These are phyloP conservation scores for Mycena maculata DNA, from an alignment of 768 basidiomycete genomes.

Conservation along the genomic window DNA sequence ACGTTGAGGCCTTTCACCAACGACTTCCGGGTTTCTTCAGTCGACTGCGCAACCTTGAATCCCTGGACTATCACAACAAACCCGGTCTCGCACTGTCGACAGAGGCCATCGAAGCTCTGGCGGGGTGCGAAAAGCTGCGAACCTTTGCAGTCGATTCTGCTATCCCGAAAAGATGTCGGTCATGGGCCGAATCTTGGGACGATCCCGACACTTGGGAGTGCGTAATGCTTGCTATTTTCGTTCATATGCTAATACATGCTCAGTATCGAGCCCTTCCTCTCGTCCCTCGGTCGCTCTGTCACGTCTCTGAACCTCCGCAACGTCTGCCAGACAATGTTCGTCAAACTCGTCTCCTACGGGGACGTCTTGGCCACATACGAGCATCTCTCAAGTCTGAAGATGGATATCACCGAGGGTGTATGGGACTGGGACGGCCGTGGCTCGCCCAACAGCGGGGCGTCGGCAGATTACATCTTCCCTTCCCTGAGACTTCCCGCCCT, in stretches of 20 bases:
- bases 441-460: constrained; percentile 33
- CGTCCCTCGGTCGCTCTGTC: constrained; percentile 22
- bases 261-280: constrained; percentile 27
- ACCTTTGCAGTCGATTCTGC: constrained; percentile 20
- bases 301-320: constrained; percentile 29
- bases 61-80: constrained; percentile 30
- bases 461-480: constrained; percentile 21
- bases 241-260: neutral
- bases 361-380: constrained; percentile 20
- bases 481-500: constrained; percentile 36
- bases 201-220: constrained; percentile 25
- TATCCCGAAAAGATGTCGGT: no score
- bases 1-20: constrained; percentile 4
- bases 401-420: constrained; percentile 37
- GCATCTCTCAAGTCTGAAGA: constrained; percentile 26
- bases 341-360: constrained; percentile 7
- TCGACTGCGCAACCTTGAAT: constrained; percentile 18
- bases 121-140: neutral
- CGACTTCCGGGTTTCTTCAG: constrained; percentile 24
- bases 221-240: neutral
- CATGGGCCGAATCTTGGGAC: neutral
- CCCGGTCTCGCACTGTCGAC: constrained; percentile 20
- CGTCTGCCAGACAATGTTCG: constrained; percentile 17
- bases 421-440: constrained; percentile 37
- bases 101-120: constrained; percentile 10